These are phyloP conservation scores for Chamaecyparis obtusa DNA, from an alignment of 75 land plant genomes.

Conservation along the genomic window DNA sequence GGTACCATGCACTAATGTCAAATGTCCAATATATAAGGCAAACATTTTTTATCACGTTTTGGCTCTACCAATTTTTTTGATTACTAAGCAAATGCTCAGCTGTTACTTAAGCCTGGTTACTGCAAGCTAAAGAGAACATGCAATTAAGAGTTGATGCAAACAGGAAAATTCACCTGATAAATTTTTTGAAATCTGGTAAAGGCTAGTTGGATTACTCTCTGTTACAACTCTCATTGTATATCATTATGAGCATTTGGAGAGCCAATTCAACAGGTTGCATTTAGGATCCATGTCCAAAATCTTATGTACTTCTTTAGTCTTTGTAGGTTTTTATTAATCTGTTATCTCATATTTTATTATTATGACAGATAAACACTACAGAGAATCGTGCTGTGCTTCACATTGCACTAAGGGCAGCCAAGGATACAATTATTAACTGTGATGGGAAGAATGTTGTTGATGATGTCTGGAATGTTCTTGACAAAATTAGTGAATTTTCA, in stretches of 20 bases:
- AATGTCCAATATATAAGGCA: background rate
- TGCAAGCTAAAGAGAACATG: background rate
- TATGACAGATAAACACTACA: slow-evolving; percentile 76
- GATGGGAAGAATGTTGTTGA: slow-evolving; percentile 96
- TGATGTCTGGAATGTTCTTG: slow-evolving; percentile 91
- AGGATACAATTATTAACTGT: slow-evolving; percentile 55
- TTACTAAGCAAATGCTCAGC: background rate
- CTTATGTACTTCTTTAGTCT: background rate
- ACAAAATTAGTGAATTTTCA: slow-evolving; percentile 79
- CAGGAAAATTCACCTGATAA: too few relatives aligned
- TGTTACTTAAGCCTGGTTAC: background rate
- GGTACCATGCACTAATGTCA: background rate
- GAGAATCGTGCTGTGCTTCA: slow-evolving; percentile 93
- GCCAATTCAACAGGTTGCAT: background rate
- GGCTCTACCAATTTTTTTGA: background rate
- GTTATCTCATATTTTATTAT: background rate
- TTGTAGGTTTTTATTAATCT: background rate
- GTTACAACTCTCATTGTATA: background rate
- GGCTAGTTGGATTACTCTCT: background rate
- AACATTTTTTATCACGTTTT: background rate
- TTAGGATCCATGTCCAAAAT: background rate
- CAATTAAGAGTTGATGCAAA: too few relatives aligned
- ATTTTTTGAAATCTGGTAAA: background rate
- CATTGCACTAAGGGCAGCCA: slow-evolving; percentile 85
- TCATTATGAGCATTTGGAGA: background rate